Evolutionary conservation across 2,329 filamentous ascomycete species (phyloP).

Genomic region (Paraconiothyrium sp.): DNA sequence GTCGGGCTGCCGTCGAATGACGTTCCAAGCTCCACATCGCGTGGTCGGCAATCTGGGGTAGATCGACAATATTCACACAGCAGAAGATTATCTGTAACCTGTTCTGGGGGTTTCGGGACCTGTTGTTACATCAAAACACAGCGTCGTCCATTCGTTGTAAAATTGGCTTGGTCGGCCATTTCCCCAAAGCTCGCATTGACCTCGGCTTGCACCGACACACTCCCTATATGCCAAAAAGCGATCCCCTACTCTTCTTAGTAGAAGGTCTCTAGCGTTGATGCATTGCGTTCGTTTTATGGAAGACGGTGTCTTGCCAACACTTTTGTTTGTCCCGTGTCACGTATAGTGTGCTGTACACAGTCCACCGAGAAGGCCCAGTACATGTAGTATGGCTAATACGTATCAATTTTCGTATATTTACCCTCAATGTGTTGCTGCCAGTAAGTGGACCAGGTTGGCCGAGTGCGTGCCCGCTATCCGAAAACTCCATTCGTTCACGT

Average conservation of each 20-base stretch:
- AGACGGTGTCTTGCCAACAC: too few relatives aligned
- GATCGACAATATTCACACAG: background rate
- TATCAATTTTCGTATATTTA: too few relatives aligned
- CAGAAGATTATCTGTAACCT: background rate
- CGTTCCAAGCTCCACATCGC: constrained; percentile 17
- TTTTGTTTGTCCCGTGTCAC: too few relatives aligned
- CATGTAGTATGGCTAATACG: too few relatives aligned
- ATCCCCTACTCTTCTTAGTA: constrained; percentile 24
- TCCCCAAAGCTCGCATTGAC: constrained; percentile 19
- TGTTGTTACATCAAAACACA: constrained; percentile 13
- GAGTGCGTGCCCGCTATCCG: too few relatives aligned
- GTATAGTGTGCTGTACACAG: too few relatives aligned
- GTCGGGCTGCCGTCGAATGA: constrained; percentile 3
- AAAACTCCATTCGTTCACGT: too few relatives aligned
- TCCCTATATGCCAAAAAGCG: constrained; percentile 23
- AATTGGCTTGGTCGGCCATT: constrained; percentile 20
- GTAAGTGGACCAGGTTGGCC: too few relatives aligned
- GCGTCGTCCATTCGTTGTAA: background rate
- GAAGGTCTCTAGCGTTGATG: constrained; percentile 23
- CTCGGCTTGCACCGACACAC: constrained; percentile 4
- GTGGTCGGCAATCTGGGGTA: constrained; percentile 20
- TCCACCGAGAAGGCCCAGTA: too few relatives aligned
- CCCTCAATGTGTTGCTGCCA: too few relatives aligned
- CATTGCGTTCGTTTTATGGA: constrained; percentile 5
- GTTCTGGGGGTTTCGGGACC: background rate